Base-by-base conservation (phyloP, 208 protist species). In the Trypanosoma platydactyli region DNA sequence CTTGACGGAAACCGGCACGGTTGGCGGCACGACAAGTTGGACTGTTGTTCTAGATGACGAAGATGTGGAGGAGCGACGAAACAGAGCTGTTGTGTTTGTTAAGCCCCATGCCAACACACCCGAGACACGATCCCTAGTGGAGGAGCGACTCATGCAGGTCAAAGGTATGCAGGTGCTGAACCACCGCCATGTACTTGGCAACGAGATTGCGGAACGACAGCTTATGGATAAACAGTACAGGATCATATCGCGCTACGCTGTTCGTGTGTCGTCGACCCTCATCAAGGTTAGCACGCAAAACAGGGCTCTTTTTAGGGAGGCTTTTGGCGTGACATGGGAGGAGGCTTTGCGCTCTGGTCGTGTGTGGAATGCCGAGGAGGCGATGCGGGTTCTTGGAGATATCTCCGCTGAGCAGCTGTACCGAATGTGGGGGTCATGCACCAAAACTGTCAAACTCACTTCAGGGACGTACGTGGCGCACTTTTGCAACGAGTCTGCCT, bases 221-320 rank as follows among this genome's bases (percentile, higher is more conserved):
- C 45, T 91, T 24, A 85, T 97, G 53, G 84, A 97, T 51, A 65
- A 86, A 54, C 89, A 96, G 59, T 94, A 94, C 73, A 68, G 71
- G 46, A 72, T 72, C 41, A 76, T 91, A 45, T 70, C 85, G 5
- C 68, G 68, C 46, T 88, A 94, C 68, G 84, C 86, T 30, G 63
- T 83, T 16, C 55, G 88, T 33, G 60, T 49, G 27, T 59, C 24
- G 25, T 69, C 52, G 42, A 44, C 27, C 53, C 73, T 15, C 40
- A 81, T 85, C 35, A 35, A 58, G 38, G 49, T 77, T 38, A 61
- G 41, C 15, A 30, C 63, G 24, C 41, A 67, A 11, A 69, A 25
- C 20, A 60, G 63, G 46, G 20, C 53, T 25, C 22, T 40, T 18
- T 96, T 96, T 68, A 29, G 78, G 25, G 70, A 52, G 6, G 27